Percentiles rank a stretch among this genome's conserved stretches.
Evolutionary conservation across 2,329 filamentous ascomycete species (phyloP).

Genomic region (Proliferodiscus dingleyae): DNA sequence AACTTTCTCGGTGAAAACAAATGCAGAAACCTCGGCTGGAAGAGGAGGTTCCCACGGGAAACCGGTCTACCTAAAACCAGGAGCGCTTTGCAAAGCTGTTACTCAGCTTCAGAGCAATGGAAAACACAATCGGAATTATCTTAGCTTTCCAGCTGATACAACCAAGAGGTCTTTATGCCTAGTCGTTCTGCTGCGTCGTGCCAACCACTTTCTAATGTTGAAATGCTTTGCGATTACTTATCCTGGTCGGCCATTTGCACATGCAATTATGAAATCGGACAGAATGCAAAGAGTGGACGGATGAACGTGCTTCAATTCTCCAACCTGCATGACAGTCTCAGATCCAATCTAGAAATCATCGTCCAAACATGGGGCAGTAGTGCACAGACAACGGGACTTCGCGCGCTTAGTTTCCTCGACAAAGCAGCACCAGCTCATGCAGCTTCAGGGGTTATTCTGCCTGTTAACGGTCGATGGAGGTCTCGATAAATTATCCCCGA

Average conservation of each 20-base stretch:
- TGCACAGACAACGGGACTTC: slow-evolving; percentile 21
- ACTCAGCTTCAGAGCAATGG: background rate
- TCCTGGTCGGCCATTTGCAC: background rate
- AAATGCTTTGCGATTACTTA: background rate
- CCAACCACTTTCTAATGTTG: background rate
- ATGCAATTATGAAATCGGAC: background rate
- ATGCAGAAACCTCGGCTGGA: background rate
- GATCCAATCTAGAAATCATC: slow-evolving; percentile 6
- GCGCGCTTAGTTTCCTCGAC: slow-evolving; percentile 18
- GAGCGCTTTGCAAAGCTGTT: background rate
- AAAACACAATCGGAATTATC: background rate
- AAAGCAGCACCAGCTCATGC: slow-evolving; percentile 17
- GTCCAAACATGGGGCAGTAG: slow-evolving; percentile 2
- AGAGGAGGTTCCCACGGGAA: background rate
- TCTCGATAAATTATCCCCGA: slow-evolving; percentile 7
- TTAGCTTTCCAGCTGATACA: background rate
- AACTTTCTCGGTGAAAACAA: slow-evolving; percentile 11
- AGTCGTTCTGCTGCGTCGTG: background rate
- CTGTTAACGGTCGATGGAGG: slow-evolving; percentile 14
- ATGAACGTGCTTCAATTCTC: slow-evolving; percentile 5
- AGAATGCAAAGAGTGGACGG: background rate
- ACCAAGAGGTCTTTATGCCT: background rate
- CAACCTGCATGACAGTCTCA: slow-evolving; percentile 12
- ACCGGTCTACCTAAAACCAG: background rate
- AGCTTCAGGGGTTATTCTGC: slow-evolving; percentile 13